phyloP scores from a whole-genome alignment of 1,139 yeast species.

The Geotrichum cucujoidarum region DNA sequence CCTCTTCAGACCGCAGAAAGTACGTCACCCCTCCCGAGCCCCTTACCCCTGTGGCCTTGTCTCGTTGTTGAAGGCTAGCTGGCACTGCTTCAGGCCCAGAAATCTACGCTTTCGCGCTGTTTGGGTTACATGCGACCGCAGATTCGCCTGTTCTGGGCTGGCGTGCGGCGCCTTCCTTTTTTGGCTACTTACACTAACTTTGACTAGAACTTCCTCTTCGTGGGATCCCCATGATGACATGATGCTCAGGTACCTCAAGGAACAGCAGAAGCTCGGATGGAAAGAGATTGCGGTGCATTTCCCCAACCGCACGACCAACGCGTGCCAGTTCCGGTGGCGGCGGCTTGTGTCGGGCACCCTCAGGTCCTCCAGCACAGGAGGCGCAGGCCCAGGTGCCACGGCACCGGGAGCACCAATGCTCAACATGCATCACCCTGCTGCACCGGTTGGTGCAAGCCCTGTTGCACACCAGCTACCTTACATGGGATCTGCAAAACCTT shows the following conservation, averaged over 20 bases:
- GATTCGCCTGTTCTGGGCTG: background rate
- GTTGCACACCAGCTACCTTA: slow-evolving; percentile 7
- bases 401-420: background rate
- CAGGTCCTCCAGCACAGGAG: slow-evolving; percentile 20
- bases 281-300: slow-evolving; percentile 71
- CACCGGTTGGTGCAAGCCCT: slow-evolving; percentile 7
- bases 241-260: slow-evolving; percentile 63
- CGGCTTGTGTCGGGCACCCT: slow-evolving; percentile 50
- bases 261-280: slow-evolving; percentile 72
- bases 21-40: too few relatives aligned
- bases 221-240: slow-evolving; percentile 78
- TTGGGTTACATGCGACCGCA: background rate
- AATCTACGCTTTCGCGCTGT: background rate
- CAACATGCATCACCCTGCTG: background rate
- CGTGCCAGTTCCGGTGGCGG: slow-evolving; percentile 82
- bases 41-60: too few relatives aligned
- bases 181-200: slow-evolving; percentile 55
- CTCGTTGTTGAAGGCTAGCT: too few relatives aligned
- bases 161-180: background rate
- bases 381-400: background rate
- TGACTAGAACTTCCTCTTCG: slow-evolving; percentile 55
- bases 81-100: too few relatives aligned
- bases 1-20: too few relatives aligned
- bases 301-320: slow-evolving; percentile 69
- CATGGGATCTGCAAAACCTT: slow-evolving; percentile 11